phyloP scores from a whole-genome alignment of 1,284 basidiomycete genomes.

The Ustilago lituana region DNA sequence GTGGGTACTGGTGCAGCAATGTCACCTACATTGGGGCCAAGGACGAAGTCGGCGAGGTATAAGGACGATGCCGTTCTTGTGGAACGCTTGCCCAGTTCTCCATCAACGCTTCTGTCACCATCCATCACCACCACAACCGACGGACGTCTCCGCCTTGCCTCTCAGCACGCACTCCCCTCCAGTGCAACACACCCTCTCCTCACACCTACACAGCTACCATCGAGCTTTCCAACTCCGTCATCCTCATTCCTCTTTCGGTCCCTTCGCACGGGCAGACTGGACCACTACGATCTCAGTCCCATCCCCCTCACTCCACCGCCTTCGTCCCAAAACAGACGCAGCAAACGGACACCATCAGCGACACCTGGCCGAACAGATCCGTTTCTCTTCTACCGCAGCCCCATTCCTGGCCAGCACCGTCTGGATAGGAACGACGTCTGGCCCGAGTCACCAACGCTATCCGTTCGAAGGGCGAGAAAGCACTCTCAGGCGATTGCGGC shows the following conservation, averaged over 20 bases:
- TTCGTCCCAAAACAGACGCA: conserved; percentile 6
- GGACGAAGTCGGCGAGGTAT: no score
- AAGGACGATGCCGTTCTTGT: not conserved
- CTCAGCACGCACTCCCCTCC: not conserved
- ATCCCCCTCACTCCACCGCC: conserved; percentile 22
- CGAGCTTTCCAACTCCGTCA: not conserved
- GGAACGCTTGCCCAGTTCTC: not conserved
- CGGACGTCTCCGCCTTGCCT: not conserved
- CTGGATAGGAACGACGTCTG: conserved; percentile 10
- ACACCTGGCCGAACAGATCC: not conserved
- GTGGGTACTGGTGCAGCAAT: no score
- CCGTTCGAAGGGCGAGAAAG: conserved; percentile 10
- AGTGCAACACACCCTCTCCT: not conserved
- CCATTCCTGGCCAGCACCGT: not conserved
- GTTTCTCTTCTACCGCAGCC: not conserved
- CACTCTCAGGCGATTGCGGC: not conserved
- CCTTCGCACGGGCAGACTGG: not conserved
- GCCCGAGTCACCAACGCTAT: conserved; percentile 20
- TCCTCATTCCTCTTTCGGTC: not conserved
- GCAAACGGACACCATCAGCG: not conserved
- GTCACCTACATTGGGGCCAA: no score
- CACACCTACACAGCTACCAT: not conserved
- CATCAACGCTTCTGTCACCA: not conserved
- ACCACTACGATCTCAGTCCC: conserved; percentile 20
- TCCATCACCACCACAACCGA: conserved; percentile 3